Percentiles rank a stretch among this genome's conserved stretches.
Conservation (phyloP, 2,329 filamentous ascomycete species). For the Penicillium olsonii region DNA sequence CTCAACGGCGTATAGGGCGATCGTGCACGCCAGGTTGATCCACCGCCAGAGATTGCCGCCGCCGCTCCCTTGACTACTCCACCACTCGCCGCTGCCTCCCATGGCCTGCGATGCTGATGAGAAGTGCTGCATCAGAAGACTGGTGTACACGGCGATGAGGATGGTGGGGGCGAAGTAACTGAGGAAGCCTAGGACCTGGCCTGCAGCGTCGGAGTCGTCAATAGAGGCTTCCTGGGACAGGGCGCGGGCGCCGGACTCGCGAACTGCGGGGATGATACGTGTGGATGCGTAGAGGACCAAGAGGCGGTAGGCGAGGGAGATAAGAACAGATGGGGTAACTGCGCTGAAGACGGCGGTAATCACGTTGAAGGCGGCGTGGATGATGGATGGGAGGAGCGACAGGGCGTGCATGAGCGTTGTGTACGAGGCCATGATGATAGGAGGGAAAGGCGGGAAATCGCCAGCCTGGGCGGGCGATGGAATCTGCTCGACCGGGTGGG, state of each 20-base stretch:
- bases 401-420: constrained; percentile 84
- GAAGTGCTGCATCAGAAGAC: constrained; percentile 92
- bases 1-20: constrained; percentile 87
- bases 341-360: constrained; percentile 91
- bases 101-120: constrained; percentile 65
- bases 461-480: constrained; percentile 57
- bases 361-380: constrained; percentile 81
- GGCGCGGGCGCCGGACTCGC: constrained; percentile 79
- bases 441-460: constrained; percentile 92
- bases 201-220: constrained; percentile 82
- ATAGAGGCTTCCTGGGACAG: constrained; percentile 81
- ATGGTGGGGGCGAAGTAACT: constrained; percentile 96
- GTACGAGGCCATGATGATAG: constrained; percentile 98
- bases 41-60: constrained; percentile 90
- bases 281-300: constrained; percentile 95
- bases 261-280: constrained; percentile 90
- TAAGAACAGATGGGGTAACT: constrained; percentile 92
- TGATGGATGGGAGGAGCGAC: constrained; percentile 76
- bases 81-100: constrained; percentile 69
- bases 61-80: constrained; percentile 80
- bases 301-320: constrained; percentile 88
- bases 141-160: constrained; percentile 94
- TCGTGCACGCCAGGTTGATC: constrained; percentile 87
- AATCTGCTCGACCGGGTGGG: constrained; percentile 60
- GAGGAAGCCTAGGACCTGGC: constrained; percentile 75